phyloP scores from a whole-genome alignment of 441 rosid species.

The Biscutella laevigata region DNA sequence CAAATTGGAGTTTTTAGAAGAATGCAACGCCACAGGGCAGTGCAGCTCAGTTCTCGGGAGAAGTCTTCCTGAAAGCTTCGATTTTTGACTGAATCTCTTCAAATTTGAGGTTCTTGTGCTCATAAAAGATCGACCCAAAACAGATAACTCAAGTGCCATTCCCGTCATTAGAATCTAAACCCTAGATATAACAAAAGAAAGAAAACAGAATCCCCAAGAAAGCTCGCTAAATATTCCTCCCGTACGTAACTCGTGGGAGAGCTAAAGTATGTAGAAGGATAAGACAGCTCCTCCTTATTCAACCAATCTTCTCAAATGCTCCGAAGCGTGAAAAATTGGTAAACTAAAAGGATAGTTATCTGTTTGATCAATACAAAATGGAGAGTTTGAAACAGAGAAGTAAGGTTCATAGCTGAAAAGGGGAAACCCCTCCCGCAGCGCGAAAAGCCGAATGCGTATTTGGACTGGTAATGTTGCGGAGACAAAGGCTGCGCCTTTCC shows the following conservation, averaged over 20 bases:
- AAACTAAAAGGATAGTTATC: conserved; percentile 14
- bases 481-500: conserved; percentile 27
- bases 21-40: conserved; percentile 23
- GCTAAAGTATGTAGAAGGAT: conserved; percentile 7
- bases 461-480: conserved; percentile 16
- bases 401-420: conserved; percentile 19
- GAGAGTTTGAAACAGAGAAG: conserved; percentile 1
- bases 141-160: conserved; percentile 47
- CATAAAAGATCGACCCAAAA: conserved; percentile 39
- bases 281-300: conserved; percentile 17
- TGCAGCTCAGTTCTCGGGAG: conserved; percentile 24
- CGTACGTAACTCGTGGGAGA: conserved; percentile 17
- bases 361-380: conserved; percentile 7
- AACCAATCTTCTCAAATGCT: conserved; percentile 12
- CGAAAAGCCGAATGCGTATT: conserved; percentile 10
- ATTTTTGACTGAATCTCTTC: conserved; percentile 30
- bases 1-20: conserved; percentile 20
- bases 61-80: conserved; percentile 30
- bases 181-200: background rate
- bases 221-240: background rate
- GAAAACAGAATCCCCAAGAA: background rate
- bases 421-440: conserved; percentile 23
- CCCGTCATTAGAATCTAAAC: conserved; percentile 27
- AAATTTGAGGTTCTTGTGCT: conserved; percentile 29
- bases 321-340: conserved; percentile 16